phyloP scores from a whole-genome alignment of 805 yeast genomes.

The Candida sakaeoensis region DNA sequence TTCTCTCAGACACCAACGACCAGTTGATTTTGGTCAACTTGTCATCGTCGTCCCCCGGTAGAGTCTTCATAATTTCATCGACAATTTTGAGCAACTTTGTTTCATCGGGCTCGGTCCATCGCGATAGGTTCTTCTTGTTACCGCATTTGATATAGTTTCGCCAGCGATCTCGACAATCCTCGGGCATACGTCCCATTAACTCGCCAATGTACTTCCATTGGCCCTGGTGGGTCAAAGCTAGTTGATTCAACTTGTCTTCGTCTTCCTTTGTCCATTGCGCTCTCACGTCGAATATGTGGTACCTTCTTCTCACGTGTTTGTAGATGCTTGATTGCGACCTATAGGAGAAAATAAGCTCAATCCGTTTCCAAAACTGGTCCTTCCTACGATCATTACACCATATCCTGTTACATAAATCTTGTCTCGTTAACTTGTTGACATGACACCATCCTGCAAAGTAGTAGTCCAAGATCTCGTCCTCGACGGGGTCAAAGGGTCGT shows the following conservation, averaged over 20 bases:
- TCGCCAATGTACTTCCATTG: slow-evolving; percentile 88
- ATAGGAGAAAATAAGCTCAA: slow-evolving; percentile 75
- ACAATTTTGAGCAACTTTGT: slow-evolving; percentile 41
- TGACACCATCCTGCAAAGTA: slow-evolving; percentile 68
- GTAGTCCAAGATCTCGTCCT: slow-evolving; percentile 64
- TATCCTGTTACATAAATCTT: slow-evolving; percentile 74
- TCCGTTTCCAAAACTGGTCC: slow-evolving; percentile 85
- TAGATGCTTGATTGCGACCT: slow-evolving; percentile 87
- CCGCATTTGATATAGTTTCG: slow-evolving; percentile 95
- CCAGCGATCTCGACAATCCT: slow-evolving; percentile 96
- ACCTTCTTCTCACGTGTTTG: slow-evolving; percentile 87
- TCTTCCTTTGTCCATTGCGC: slow-evolving; percentile 90
- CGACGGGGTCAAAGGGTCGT: slow-evolving; percentile 56
- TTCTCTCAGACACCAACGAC: slow-evolving; percentile 85
- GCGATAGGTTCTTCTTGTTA: slow-evolving; percentile 63
- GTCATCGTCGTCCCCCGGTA: slow-evolving; percentile 7
- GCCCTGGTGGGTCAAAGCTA: slow-evolving; percentile 67
- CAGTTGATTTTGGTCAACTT: slow-evolving; percentile 57
- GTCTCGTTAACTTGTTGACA: slow-evolving; percentile 57
- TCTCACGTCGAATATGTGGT: slow-evolving; percentile 80
- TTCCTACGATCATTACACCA: slow-evolving; percentile 84
- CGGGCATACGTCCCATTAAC: slow-evolving; percentile 88
- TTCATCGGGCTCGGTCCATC: slow-evolving; percentile 80
- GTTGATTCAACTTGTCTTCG: slow-evolving; percentile 59
- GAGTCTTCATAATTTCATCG: slow-evolving; percentile 14